Evolutionary conservation across 2,329 filamentous ascomycete genomes (phyloP), one percentile per base, ranked within the genome.

Genomic region (Cladosporium sp.): DNA sequence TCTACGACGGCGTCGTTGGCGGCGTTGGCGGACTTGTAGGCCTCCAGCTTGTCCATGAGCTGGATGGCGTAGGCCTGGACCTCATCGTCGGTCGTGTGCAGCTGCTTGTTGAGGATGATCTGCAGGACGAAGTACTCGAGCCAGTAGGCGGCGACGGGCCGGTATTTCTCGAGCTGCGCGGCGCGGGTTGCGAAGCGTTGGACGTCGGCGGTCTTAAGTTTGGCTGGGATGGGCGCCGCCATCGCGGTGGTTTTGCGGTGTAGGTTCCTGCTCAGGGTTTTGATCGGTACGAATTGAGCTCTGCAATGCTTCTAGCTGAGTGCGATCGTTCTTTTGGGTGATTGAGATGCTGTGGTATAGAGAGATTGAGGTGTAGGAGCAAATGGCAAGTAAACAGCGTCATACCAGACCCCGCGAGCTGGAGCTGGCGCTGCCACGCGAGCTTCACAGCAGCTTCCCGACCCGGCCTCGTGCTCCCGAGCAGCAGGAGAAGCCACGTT

Each of bases 71-170:
- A 98, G 58, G 79, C 72, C 63, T 88, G 83, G 63, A 86, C 85
- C 66, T 92, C 90, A 58, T 86, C 79, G 67, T 93, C 87, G 60
- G 78, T 74, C 55, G 80, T 85, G 72, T 97, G 92, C 38, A 97
- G 81, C 42, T 83, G 79, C 67, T 85, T 88, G 49, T 81, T 78
- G 11, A 98, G 82, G 60, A 98, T 95, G 66, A 95, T 88, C 64
- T 97, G 90, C 43, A 95, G 87, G 22, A 93, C 88, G 78, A 89
- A 93, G 70, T 93, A 95, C 66, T 95, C 86, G 69, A 48, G 93
- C 90, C 92, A 97, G 71, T 97, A 98, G 58, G 91, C 80, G 61
- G 97, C 81, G 55, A 93, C 88, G 8, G 93, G 93, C 71, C 92
- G 93, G 65, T 84, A 82, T 54, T 80, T 80, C 68, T 92, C 87